Base-by-base conservation (phyloP, 2,329 filamentous ascomycete species). In the Pyrenophora tritici-repentis region DNA sequence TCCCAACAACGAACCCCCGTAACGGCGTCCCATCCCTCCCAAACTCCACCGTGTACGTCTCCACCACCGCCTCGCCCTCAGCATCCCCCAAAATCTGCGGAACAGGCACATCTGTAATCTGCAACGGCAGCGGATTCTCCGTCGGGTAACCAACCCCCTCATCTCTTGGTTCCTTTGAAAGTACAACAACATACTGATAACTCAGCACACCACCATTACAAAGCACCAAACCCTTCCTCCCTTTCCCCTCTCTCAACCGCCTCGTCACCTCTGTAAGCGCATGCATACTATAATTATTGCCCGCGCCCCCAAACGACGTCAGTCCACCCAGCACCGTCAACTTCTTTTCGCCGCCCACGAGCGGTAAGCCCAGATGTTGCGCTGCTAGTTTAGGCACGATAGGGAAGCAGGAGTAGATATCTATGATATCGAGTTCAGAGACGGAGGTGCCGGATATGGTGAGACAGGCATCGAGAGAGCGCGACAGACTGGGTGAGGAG, bases 271-370 rank as follows among this genome's bases (percentile, higher is more conserved):
- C 68, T 5, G 70, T 72, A 35, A 75, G 46, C 18, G 72, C 84
- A 72, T 89, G 86, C 80, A 88, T 84, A 0, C 83, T 86, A 53
- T 89, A 89, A 47, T 88, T 88, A 56, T 89, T 89, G 0, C 86
- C 86, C 5, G 86, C 86, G 0, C 86, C 86, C 0, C 86, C 86
- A 51, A 89, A 89, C 1, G 81, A 86, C 4, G 86, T 88, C 45
- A 89, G 62, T 0, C 86, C 86, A 0, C 86, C 86, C 0, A 89
- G 75, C 0, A 88, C 68, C 0, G 84, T 87, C 16, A 87, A 77
- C 0, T 82, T 78, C 55, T 83, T 85, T 4, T 55, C 10, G 10
- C 59, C 57, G 1, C 75, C 67, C 0, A 68, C 68, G 0, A 82
- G 73, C 0, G 81, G 75, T 1, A 88, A 63, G 0, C 78, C 78